Evolutionary conservation across 495 filamentous ascomycete species (phyloP).

Genomic region (Parmelia sp.): DNA sequence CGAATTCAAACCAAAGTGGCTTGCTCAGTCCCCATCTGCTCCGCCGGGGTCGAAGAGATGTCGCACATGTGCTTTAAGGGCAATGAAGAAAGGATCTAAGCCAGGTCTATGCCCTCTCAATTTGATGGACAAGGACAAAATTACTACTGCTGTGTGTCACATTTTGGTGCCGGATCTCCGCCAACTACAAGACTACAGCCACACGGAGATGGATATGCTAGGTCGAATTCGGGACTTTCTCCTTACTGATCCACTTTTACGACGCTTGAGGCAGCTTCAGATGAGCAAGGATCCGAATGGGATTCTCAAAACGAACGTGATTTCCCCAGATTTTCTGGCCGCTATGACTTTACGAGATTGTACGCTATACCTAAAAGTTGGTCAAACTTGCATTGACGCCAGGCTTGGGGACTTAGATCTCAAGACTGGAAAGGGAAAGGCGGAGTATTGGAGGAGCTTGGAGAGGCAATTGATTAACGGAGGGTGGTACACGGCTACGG

Average conservation of each 20-base stretch:
- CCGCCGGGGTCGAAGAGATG: constrained; percentile 61
- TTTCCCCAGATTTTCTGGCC: constrained; percentile 32
- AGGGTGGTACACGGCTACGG: constrained; percentile 65
- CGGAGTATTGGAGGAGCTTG: constrained; percentile 61
- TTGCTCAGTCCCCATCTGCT: constrained; percentile 73
- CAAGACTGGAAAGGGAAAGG: constrained; percentile 64
- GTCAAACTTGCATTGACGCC: constrained; percentile 51
- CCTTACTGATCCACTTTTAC: constrained; percentile 27
- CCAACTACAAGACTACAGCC: not conserved
- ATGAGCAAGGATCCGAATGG: constrained; percentile 42
- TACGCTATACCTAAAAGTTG: constrained; percentile 69
- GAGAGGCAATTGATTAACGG: constrained; percentile 58
- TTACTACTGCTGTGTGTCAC: constrained; percentile 31
- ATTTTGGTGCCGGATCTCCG: constrained; percentile 23
- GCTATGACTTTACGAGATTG: constrained; percentile 91
- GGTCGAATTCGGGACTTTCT: constrained; percentile 25
- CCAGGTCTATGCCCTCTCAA: constrained; percentile 51
- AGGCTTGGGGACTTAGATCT: constrained; percentile 82
- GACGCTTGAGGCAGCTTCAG: constrained; percentile 47
- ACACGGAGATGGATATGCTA: not conserved
- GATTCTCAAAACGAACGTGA: constrained; percentile 31
- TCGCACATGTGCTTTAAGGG: constrained; percentile 76
- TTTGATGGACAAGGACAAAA: constrained; percentile 39
- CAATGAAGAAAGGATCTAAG: constrained; percentile 42
- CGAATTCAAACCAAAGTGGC: constrained; percentile 96